Percentiles rank a stretch among this genome's conserved stretches.
These are phyloP conservation scores for Alisma plantagoaquatica DNA, from an alignment of 106 monocot species.

Conservation along the genomic window DNA sequence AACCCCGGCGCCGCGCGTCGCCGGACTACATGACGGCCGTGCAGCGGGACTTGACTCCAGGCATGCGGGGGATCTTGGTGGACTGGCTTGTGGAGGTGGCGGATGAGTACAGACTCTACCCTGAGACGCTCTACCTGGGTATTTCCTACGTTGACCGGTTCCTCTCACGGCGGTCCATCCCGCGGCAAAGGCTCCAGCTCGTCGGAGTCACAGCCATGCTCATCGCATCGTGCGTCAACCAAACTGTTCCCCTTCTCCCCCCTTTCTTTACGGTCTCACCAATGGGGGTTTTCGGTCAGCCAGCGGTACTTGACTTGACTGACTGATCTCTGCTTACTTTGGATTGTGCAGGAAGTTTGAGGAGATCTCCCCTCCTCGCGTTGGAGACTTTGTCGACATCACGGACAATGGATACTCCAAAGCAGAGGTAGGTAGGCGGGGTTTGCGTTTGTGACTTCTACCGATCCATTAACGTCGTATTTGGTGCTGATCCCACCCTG, in stretches of 20 bases:
- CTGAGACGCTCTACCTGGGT: slow-evolving; percentile 40
- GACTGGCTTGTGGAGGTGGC: slow-evolving; percentile 86
- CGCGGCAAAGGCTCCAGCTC: slow-evolving; percentile 52
- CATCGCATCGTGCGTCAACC: too few relatives aligned
- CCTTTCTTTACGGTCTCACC: too few relatives aligned
- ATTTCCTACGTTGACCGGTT: slow-evolving; percentile 43
- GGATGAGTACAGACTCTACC: slow-evolving; percentile 50
- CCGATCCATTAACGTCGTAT: neutral
- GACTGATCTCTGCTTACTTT: too few relatives aligned
- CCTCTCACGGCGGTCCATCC: slow-evolving; percentile 36
- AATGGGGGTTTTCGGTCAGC: too few relatives aligned
- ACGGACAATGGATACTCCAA: slow-evolving; percentile 56
- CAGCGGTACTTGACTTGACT: too few relatives aligned
- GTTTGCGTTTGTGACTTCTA: neutral
- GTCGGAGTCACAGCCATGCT: slow-evolving; percentile 74
- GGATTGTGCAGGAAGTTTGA: slow-evolving; percentile 82
- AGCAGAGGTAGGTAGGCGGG: slow-evolving; percentile 34
- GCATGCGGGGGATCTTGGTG: slow-evolving; percentile 58
- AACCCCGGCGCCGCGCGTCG: slow-evolving; percentile 22
- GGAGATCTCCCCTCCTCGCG: slow-evolving; percentile 51
- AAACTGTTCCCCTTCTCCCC: too few relatives aligned
- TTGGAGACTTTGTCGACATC: slow-evolving; percentile 58
- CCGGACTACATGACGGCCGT: slow-evolving; percentile 33
- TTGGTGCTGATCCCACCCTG: neutral
- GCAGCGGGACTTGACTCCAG: slow-evolving; percentile 53